Conservation (phyloP, 306 rosid species). For the Inga oerstediana region DNA sequence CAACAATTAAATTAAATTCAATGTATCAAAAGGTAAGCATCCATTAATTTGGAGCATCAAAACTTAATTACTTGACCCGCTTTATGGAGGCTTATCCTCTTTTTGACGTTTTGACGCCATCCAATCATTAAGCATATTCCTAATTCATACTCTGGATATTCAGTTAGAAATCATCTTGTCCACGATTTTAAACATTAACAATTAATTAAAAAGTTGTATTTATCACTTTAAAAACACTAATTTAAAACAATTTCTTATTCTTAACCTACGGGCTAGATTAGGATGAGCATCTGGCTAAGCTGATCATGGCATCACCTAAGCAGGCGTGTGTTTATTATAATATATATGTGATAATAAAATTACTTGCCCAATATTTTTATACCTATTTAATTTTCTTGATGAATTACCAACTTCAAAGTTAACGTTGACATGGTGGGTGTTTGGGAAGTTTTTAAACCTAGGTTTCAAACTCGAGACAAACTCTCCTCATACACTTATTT, state of each 20-base stretch:
- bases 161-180: not conserved
- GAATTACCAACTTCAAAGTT: too few species aligned
- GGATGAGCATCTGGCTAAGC: not conserved
- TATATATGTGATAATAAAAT: too few species aligned
- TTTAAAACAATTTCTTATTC: not conserved
- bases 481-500: too few species aligned
- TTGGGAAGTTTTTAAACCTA: too few species aligned
- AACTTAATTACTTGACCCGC: not conserved
- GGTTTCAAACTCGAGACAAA: too few species aligned
- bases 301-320: too few species aligned
- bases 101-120: not conserved
- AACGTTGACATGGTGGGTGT: too few species aligned
- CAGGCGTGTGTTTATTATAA: too few species aligned
- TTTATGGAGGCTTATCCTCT: not conserved
- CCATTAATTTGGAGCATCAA: not conserved
- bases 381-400: too few species aligned
- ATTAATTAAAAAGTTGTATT: not conserved
- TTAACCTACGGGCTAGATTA: not conserved
- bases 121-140: slow-evolving; percentile 27
- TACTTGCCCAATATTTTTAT: too few species aligned
- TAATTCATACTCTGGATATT: slow-evolving; percentile 1
- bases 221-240: not conserved
- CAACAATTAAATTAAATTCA: not conserved
- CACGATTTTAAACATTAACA: not conserved
- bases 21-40: not conserved